Percentiles rank a stretch among this genome's conserved stretches.
Evolutionary conservation across 441 rosid species (phyloP).

Genomic region (Aleurites moluccanus): DNA sequence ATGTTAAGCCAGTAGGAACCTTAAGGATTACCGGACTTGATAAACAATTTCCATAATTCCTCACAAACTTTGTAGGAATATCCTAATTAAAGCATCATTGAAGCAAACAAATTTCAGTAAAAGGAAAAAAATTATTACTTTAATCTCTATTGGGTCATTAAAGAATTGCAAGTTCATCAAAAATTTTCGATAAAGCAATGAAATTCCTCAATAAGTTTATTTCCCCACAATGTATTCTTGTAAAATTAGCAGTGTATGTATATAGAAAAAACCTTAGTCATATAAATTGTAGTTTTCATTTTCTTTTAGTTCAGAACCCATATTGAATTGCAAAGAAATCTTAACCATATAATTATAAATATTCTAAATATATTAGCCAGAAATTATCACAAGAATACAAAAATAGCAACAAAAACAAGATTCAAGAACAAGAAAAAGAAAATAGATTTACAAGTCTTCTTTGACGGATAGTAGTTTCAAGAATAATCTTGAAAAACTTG

Average conservation of each 20-base stretch:
- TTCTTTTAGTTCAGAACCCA: background rate
- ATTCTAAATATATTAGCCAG: too few relatives aligned
- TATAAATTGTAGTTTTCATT: background rate
- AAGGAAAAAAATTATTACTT: background rate
- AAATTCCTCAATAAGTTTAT: too few relatives aligned
- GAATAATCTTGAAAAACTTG: slow-evolving; percentile 8
- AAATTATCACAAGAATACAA: too few relatives aligned
- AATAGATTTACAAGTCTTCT: background rate
- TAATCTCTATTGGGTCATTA: too few relatives aligned
- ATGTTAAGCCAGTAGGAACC: background rate
- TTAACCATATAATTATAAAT: too few relatives aligned
- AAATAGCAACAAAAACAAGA: background rate
- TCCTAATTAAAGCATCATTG: background rate
- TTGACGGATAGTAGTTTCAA: background rate
- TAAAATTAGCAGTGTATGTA: background rate
- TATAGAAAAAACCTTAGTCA: background rate
- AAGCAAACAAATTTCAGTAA: too few relatives aligned
- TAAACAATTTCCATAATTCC: background rate
- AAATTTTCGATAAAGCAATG: too few relatives aligned
- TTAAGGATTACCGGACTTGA: background rate
- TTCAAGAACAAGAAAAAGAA: background rate
- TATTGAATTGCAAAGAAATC: too few relatives aligned
- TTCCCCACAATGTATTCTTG: background rate
- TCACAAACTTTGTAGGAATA: background rate
- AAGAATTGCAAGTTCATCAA: background rate